Percentiles rank a stretch among this genome's conserved stretches.
These are phyloP conservation scores for Malbranchea cinnamomea DNA, from an alignment of 2,329 filamentous ascomycete genomes.

Conservation along the genomic window DNA sequence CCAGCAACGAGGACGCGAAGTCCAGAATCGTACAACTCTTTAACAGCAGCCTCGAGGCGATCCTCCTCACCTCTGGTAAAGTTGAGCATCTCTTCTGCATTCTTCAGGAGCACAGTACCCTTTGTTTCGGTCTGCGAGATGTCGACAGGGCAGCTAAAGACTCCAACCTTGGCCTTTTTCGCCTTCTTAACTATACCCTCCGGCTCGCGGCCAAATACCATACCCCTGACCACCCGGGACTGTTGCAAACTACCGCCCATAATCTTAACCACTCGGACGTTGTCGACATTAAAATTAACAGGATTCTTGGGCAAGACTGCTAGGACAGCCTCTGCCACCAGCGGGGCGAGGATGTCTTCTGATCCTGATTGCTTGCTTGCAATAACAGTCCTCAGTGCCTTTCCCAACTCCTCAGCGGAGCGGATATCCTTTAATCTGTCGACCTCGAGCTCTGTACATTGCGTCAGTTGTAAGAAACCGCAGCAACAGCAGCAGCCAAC, in stretches of 20 bases:
- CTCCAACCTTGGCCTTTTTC: constrained; percentile 82
- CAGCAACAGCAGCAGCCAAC: constrained; percentile 4
- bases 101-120: constrained; percentile 91
- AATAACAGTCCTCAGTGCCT: constrained; percentile 88
- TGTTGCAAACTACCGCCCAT: constrained; percentile 95
- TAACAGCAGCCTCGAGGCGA: constrained; percentile 80
- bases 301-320: constrained; percentile 93
- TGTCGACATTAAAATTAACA: constrained; percentile 94
- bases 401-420: constrained; percentile 70
- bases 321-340: constrained; percentile 73
- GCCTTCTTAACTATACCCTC: constrained; percentile 85
- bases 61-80: constrained; percentile 94
- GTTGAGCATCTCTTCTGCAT: constrained; percentile 96
- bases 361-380: constrained; percentile 92
- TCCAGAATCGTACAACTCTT: constrained; percentile 89
- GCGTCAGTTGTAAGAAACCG: constrained; percentile 6
- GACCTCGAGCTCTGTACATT: constrained; percentile 54
- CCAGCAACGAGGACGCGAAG: constrained; percentile 84
- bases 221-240: constrained; percentile 87
- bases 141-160: constrained; percentile 93
- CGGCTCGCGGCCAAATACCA: constrained; percentile 97
- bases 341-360: constrained; percentile 71
- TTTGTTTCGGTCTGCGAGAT: constrained; percentile 96
- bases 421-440: constrained; percentile 80
- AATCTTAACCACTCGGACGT: constrained; percentile 97